Evolutionary conservation across 2,329 filamentous ascomycete species (phyloP).

Genomic region (Metarhizium album): DNA sequence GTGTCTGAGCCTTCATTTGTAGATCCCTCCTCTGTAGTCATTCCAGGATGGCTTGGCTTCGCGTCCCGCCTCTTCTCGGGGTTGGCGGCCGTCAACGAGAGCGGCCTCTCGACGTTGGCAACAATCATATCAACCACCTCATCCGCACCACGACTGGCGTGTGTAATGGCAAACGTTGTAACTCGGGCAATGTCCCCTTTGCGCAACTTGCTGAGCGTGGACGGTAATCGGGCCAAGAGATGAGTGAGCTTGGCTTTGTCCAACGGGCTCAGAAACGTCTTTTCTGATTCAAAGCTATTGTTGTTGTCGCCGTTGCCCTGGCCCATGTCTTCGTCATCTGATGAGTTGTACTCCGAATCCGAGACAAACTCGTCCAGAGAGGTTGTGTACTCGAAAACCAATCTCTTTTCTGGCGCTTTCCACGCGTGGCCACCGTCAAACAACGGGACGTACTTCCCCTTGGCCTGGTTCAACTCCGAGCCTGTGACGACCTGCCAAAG

Average conservation of each 20-base stretch:
- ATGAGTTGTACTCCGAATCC: constrained; percentile 77
- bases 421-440: constrained; percentile 72
- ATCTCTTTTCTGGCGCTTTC: constrained; percentile 57
- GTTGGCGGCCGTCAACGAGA: constrained; percentile 63
- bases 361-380: constrained; percentile 68
- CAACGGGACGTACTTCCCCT: constrained; percentile 48
- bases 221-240: constrained; percentile 72
- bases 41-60: constrained; percentile 18
- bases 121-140: constrained; percentile 88
- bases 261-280: constrained; percentile 66
- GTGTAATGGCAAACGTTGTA: constrained; percentile 79
- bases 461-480: constrained; percentile 32
- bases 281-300: constrained; percentile 35
- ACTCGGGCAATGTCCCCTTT: constrained; percentile 80
- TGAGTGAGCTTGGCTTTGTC: constrained; percentile 78
- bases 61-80: constrained; percentile 35
- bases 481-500: constrained; percentile 79
- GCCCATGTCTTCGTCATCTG: constrained; percentile 67
- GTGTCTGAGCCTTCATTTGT: constrained; percentile 43
- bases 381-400: constrained; percentile 76
- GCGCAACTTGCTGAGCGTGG: constrained; percentile 59
- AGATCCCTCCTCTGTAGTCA: constrained; percentile 24
- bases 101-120: constrained; percentile 67
- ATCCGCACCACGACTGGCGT: constrained; percentile 74
- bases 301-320: constrained; percentile 44